phyloP scores from a whole-genome alignment of 2,329 filamentous ascomycete genomes.

The Escovopsis weberi region DNA sequence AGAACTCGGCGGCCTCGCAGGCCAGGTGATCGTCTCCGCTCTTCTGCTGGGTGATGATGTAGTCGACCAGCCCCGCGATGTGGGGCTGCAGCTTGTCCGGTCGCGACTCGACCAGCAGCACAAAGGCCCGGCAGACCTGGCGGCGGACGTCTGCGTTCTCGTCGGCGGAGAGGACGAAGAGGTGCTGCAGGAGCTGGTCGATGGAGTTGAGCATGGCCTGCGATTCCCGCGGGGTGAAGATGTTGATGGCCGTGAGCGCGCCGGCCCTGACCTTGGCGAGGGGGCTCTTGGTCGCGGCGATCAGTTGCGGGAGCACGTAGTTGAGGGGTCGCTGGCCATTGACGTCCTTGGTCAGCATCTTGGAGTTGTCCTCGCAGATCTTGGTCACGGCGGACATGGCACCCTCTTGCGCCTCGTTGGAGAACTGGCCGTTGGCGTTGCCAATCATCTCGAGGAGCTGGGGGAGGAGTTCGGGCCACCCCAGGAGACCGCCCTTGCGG shows the following conservation, averaged over 20 bases:
- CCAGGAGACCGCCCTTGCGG: conserved; percentile 66
- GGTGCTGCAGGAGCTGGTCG: conserved; percentile 64
- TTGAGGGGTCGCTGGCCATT: conserved; percentile 77
- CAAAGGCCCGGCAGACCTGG: conserved; percentile 86
- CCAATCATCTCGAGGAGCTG: conserved; percentile 66
- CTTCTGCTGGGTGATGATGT: conserved; percentile 81
- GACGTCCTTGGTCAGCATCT: conserved; percentile 73
- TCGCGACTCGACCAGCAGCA: conserved; percentile 77
- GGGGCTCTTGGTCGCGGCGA: conserved; percentile 68
- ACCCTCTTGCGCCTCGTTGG: conserved; percentile 69
- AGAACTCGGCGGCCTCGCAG: conserved; percentile 92
- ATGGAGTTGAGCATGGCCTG: conserved; percentile 69
- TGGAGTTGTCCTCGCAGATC: conserved; percentile 93
- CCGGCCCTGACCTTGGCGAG: conserved; percentile 64
- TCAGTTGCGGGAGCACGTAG: conserved; percentile 78
- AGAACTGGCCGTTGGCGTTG: conserved; percentile 53
- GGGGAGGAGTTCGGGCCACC: conserved; percentile 81
- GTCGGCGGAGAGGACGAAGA: conserved; percentile 73
- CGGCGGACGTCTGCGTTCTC: conserved; percentile 68
- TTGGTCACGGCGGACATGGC: conserved; percentile 88
- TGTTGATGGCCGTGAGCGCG: conserved; percentile 74
- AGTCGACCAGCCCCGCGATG: conserved; percentile 76
- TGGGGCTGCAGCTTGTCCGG: conserved; percentile 86
- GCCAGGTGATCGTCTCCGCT: conserved; percentile 80
- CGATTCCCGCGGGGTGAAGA: conserved; percentile 77